Evolutionary conservation across 805 yeast genomes (phyloP), one percentile per base, ranked within the genome.

Genomic region (Candida krabiensis): DNA sequence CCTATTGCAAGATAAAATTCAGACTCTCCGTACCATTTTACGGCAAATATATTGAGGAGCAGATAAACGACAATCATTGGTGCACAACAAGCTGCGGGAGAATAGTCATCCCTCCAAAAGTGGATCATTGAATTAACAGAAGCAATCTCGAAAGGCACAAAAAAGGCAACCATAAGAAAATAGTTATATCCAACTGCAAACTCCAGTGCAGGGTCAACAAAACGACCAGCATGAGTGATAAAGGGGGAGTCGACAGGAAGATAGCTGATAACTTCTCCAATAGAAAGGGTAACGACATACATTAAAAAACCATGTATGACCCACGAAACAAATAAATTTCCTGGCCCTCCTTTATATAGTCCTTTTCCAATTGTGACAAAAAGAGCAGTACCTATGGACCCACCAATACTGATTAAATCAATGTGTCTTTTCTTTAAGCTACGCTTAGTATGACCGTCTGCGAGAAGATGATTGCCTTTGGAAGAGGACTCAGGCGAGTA

Each of bases 51-150:
- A 46, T 71, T 71, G 31, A 71, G 61, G 3, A 55, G 42, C 8
- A 68, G 60, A 39, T 71, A 71, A 13, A 65, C 54, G 13, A 45
- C 62, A 33, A 71, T 57, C 43, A 68, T 72, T 28, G 65, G 46
- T 14, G 63, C 59, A 22, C 70, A 57, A 8, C 75, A 61, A 32
- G 70, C 70, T 15, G 71, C 76, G 8, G 75, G 68, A 22, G 67
- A 61, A 47, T 67, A 71, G 46, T 67, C 73, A 35, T 60, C 67
- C 43, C 71, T 55, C 77, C 77, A 71, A 46, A 55, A 71, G 47
- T 71, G 78, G 22, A 78, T 58, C 66, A 76, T 71, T 19, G 75
- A 70, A 38, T 76, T 75, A 35, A 73, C 73, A 50, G 66, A 44
- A 5, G 68, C 64, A 32, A 70, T 66, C 53, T 70, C 75, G 42